These are phyloP conservation scores for Rhynchospora tenuis DNA, from an alignment of 176 grass and related monocot species.

Conservation along the genomic window DNA sequence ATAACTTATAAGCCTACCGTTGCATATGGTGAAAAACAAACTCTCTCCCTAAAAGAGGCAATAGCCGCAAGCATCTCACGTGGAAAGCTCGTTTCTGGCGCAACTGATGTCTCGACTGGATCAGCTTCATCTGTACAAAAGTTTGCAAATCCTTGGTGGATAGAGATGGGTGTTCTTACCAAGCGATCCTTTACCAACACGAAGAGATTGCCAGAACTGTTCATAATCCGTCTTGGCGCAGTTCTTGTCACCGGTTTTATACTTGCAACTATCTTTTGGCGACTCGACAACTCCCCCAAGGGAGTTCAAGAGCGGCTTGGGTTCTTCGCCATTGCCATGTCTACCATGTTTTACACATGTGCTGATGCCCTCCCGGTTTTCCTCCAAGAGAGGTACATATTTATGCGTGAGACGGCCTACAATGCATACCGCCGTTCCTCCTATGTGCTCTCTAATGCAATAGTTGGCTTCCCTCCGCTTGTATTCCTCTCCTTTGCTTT, in stretches of 20 bases:
- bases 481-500: conserved; percentile 80
- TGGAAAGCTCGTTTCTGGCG: conserved; percentile 89
- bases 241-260: conserved; percentile 88
- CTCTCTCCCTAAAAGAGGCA: conserved; percentile 64
- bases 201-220: conserved; percentile 74
- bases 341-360: conserved; percentile 99
- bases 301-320: conserved; percentile 80
- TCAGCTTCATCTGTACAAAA: conserved; percentile 38
- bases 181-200: conserved; percentile 78
- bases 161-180: conserved; percentile 78
- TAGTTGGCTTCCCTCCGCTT: conserved; percentile 77
- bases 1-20: conserved; percentile 20
- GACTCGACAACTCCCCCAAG: conserved; percentile 85
- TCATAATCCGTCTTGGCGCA: conserved; percentile 67
- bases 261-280: conserved; percentile 97
- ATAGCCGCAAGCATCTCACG: conserved; percentile 90
- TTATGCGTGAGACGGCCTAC: conserved; percentile 96
- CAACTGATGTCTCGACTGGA: conserved; percentile 34
- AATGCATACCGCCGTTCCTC: conserved; percentile 95
- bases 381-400: conserved; percentile 98
- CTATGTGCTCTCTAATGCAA: conserved; percentile 85
- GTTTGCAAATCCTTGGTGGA: conserved; percentile 92
- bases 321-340: conserved; percentile 99
- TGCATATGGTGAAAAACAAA: conserved; percentile 1
- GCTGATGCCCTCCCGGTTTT: conserved; percentile 90